Evolutionary conservation across 179 eudicot genomes (phyloP), one percentile per base, ranked within the genome.

Genomic region (Heliamphora pulchella): DNA sequence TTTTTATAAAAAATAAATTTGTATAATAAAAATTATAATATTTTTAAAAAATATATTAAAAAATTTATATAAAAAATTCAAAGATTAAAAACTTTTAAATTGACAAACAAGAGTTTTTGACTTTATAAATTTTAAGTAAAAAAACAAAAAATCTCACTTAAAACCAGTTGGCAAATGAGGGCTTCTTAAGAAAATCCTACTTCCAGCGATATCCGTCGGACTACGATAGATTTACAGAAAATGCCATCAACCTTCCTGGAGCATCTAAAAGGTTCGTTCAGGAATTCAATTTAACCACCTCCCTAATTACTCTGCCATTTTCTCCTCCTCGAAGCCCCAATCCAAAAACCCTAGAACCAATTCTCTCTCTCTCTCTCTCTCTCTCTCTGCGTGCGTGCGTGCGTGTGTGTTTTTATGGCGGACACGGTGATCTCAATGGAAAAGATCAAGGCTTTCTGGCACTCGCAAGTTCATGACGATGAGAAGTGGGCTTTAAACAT

Each of bases 381-480:
- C 74, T 9, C 46, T 2, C 10, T n/a, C n/a, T n/a, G n/a, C n/a
- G n/a, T n/a, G n/a, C n/a, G 4, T 76, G 31, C 5, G 31, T 31
- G 31, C 31, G 61, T 71, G 53, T 76, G 50, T 11, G 54, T 62
- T 63, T 67, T 72, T 74, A 89, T 89, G 95, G 92, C 89, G 72
- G 84, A 84, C 47, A 5, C 80, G 11, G 58, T 80, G 59, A 81
- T 91, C 3, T 90, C 93, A 31, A 13, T 90, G 64, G 90, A 88
- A 10, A 87, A 87, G 69, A 22, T 89, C 78, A 91, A 90, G 85
- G 85, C 85, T 13, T 82, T 90, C 77, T 87, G 80, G 87, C 77
- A 84, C 76, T 87, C 93, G 3, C 91, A 91, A 78, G 74, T 89
- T 78, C 86, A 91, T 80, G 83, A 86, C 75, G 87, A 85, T 59